Percentiles rank a stretch among this genome's conserved stretches.
phyloP scores from a whole-genome alignment of 139 green algal species.

The Chlorella sp. region DNA sequence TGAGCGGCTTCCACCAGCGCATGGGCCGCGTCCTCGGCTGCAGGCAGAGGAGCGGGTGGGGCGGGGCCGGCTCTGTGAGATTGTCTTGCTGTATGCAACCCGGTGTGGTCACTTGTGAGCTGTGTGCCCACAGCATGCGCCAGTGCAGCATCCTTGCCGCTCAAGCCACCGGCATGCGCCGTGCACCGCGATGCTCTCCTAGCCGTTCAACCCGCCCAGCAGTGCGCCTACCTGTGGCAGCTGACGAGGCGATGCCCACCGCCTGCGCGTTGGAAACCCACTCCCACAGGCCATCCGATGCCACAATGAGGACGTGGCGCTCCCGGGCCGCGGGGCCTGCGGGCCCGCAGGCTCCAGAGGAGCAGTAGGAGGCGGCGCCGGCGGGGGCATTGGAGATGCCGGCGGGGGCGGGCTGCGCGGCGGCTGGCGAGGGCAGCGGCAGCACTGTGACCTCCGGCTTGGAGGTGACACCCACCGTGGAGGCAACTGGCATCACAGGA shows the following conservation, averaged over 20 bases:
- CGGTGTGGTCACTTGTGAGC: no score
- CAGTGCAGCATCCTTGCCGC: no score
- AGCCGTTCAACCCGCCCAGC: no score
- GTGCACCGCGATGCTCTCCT: no score
- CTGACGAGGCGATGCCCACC: slow-evolving; percentile 45
- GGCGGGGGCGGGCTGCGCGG: background rate
- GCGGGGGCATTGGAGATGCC: background rate
- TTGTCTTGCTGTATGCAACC: no score
- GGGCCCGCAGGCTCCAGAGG: background rate
- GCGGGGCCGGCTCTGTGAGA: no score
- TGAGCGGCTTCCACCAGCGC: slow-evolving; percentile 45
- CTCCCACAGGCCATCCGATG: slow-evolving; percentile 61
- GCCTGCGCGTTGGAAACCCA: slow-evolving; percentile 43
- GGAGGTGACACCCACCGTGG: slow-evolving; percentile 57
- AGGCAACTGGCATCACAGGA: slow-evolving; percentile 52
- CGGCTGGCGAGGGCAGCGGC: background rate
- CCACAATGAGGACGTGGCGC: slow-evolving; percentile 49
- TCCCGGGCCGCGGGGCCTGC: background rate
- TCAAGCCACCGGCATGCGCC: no score
- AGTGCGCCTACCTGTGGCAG: slow-evolving; percentile 1
- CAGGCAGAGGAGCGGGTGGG: background rate
- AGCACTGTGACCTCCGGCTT: slow-evolving; percentile 54
- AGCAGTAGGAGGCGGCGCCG: slow-evolving; percentile 5
- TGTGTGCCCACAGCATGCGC: no score
- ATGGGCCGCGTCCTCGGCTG: slow-evolving; percentile 46